Evolutionary conservation across 805 yeast genomes (phyloP), one percentile per base, ranked within the genome.

Genomic region (Cephaloascus albidus): DNA sequence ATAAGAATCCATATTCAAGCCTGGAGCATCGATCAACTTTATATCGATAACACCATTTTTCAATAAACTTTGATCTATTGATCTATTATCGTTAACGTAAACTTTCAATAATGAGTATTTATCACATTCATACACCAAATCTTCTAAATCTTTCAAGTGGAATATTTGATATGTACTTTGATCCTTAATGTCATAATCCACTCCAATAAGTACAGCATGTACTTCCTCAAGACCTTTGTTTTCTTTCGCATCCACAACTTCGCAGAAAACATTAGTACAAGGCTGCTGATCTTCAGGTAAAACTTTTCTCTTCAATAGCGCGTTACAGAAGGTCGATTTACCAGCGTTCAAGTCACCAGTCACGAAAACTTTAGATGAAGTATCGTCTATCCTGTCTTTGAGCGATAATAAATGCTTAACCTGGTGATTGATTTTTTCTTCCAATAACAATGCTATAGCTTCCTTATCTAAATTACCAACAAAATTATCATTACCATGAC

Each of bases 271-370:
- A 44, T 85, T 81, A 0, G 99, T 93, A 52, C 97, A 88, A 2
- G 99, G 99, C 55, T 93, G 95, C 53, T 93, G 98, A 59, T 93
- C 99, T 52, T 85, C 95, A 0, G 99, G 98, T 36, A 93, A 61
- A 3, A 93, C 60, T 37, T 77, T 74, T 38, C 93, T 72, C 47
- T 89, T 70, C 43, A 93, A 62, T 33, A 93, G 64, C 1, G 96
- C 90, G 54, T 93, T 93, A 60, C 98, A 93, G 51, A 93, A 87
- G 1, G 96, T 85, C 1, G 97, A 87, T 54, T 93, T 93, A 3
- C 99, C 99, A 0, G 98, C 84, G 55, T 93, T 93, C 47, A 93
- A 72, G 57, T 93, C 99, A 38, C 99, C 99, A 2, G 98, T 94
- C 31, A 93, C 89, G 44, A 93, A 79, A 1, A 93, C 97, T 51